phyloP scores from a whole-genome alignment of 257 asterid genomes.

The Rehmannia glutinosa region DNA sequence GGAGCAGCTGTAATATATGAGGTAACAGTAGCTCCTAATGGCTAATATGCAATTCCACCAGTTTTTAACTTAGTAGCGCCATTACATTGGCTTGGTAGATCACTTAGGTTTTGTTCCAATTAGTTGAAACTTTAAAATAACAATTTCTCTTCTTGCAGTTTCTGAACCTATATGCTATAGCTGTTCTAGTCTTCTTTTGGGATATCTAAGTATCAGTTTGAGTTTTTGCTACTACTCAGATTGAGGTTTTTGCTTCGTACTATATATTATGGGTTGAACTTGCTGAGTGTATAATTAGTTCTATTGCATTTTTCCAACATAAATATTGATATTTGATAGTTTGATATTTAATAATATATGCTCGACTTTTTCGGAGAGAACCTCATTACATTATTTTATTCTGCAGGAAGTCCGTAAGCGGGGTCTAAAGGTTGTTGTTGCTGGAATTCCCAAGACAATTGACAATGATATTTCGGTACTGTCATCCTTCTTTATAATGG shows the following conservation, averaged over 20 bases:
- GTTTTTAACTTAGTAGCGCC: not conserved
- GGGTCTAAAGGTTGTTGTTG: conserved; percentile 75
- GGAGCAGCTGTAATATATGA: conserved; percentile 87
- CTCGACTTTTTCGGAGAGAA: not conserved
- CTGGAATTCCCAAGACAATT: conserved; percentile 93
- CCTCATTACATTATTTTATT: conserved; percentile 9
- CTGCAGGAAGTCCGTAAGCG: conserved; percentile 82
- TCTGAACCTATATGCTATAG: not conserved
- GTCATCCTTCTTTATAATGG: conserved; percentile 16
- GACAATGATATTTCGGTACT: conserved; percentile 91
- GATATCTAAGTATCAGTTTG: not conserved
- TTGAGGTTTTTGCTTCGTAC: no score
- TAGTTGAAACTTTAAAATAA: not conserved
- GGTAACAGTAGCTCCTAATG: conserved; percentile 32
- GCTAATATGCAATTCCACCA: not conserved
- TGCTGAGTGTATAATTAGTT: not conserved
- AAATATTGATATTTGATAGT: not conserved
- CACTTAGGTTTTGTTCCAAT: not conserved
- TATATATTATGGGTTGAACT: no score
- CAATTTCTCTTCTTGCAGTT: not conserved
- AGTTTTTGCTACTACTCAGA: not conserved
- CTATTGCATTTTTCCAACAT: not conserved
- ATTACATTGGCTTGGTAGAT: conserved; percentile 4
- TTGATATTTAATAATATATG: not conserved
- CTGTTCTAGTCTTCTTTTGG: not conserved